These are phyloP conservation scores for Ilyonectria sp. DNA, from an alignment of 2,329 filamentous ascomycete species.

Conservation along the genomic window DNA sequence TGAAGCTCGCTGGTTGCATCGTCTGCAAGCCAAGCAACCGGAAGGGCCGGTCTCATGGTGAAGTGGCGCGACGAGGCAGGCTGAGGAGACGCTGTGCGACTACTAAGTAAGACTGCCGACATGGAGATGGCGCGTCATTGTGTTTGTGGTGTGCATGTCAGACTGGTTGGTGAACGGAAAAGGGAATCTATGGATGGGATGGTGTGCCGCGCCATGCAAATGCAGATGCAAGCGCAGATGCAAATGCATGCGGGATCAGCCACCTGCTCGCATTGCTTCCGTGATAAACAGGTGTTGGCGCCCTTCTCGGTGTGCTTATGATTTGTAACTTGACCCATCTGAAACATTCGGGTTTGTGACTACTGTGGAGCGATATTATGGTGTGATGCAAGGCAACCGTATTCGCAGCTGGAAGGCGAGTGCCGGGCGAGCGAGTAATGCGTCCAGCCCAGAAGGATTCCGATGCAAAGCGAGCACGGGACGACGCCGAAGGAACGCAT, in stretches of 20 bases:
- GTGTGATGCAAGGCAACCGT: conserved; percentile 3
- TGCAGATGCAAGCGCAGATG: conserved; percentile 6
- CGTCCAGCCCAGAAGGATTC: neutral
- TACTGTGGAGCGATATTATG: neutral
- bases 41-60: conserved; percentile 14
- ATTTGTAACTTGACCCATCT: conserved; percentile 1
- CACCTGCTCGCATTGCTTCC: conserved; percentile 21
- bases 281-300: conserved; percentile 15
- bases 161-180: conserved; percentile 12
- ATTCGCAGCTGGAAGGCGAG: neutral
- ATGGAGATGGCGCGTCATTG: conserved; percentile 26
- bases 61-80: conserved; percentile 8
- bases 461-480: conserved; percentile 8
- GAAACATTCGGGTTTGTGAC: conserved; percentile 4
- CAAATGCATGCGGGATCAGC: conserved; percentile 23
- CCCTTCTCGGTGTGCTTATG: neutral
- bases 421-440: neutral
- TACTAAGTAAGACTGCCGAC: conserved; percentile 28
- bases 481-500: neutral
- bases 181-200: conserved; percentile 8
- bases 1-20: neutral
- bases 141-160: conserved; percentile 28
- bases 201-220: conserved; percentile 8
- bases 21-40: neutral
- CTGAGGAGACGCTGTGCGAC: conserved; percentile 17